Percentiles rank a stretch among this genome's conserved stretches.
Evolutionary conservation across 805 yeast species (phyloP).

Genomic region (Clavispora phyllophila): DNA sequence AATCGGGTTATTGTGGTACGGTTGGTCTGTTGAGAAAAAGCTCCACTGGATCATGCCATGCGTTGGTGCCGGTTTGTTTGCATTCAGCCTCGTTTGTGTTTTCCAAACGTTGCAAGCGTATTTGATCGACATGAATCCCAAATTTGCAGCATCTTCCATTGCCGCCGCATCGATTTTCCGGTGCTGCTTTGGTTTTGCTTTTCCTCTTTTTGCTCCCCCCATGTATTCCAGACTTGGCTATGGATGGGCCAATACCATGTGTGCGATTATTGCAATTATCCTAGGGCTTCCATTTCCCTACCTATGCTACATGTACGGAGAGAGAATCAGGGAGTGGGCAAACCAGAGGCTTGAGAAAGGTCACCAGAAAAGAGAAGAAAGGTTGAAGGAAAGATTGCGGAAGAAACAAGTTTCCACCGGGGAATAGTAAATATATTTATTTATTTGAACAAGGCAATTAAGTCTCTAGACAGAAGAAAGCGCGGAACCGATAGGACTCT

Average conservation of each 20-base stretch:
- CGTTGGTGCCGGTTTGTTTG: slow-evolving; percentile 33
- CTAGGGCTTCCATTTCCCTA: slow-evolving; percentile 38
- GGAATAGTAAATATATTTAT: background rate
- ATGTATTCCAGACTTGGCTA: slow-evolving; percentile 32
- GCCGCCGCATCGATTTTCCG: slow-evolving; percentile 41
- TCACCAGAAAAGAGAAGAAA: slow-evolving; percentile 20
- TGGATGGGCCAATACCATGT: slow-evolving; percentile 40
- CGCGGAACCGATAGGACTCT: too few species aligned
- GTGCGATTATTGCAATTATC: slow-evolving; percentile 28
- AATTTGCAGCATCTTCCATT: slow-evolving; percentile 34
- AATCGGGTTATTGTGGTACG: slow-evolving; percentile 34
- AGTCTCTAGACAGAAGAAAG: too few species aligned
- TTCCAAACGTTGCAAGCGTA: slow-evolving; percentile 35
- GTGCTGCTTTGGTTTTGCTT: slow-evolving; percentile 33
- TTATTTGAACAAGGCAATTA: too few species aligned
- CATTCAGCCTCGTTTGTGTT: slow-evolving; percentile 32
- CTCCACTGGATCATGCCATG: slow-evolving; percentile 37
- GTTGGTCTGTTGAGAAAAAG: slow-evolving; percentile 35
- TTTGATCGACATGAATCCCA: slow-evolving; percentile 35
- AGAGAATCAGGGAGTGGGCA: slow-evolving; percentile 31
- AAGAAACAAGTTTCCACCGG: background rate
- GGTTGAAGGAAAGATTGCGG: background rate
- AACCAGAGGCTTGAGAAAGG: slow-evolving; percentile 21
- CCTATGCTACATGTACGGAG: slow-evolving; percentile 32
- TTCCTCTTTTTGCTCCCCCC: slow-evolving; percentile 34